Evolutionary conservation across 495 filamentous ascomycete species (phyloP), one percentile per base, ranked within the genome.

Genomic region (Tetracladium setigerum): DNA sequence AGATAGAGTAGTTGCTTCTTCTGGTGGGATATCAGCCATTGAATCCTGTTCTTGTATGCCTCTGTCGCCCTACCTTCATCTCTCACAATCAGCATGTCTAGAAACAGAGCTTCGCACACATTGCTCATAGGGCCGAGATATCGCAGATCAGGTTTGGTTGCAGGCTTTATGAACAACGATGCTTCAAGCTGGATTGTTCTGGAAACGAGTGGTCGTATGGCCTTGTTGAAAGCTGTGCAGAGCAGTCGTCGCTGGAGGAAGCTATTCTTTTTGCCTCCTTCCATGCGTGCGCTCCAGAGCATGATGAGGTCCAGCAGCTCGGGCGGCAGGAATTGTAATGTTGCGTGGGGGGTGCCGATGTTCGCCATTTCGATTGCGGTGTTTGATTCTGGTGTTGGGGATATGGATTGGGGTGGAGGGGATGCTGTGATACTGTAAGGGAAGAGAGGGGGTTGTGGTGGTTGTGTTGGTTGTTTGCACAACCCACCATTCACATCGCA

Each of bases 71-170:
- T 53, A 57, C 58, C 54, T 50, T 61, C 55, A 46, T 61, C 58
- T 24, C 55, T 38, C 4, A 61, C 47, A 35, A 61, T 44, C 55
- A 58, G 53, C 55, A 61, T 52, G 38, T 61, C 58, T 30, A 54
- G 33, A 38, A 53, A 58, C 7, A 61, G 30, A 10, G 58, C 47
- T 30, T 55, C 41, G 47, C 54, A 60, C 4, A 46, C 18, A 4
- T 30, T 19, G 11, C 56, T 47, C 7, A 53, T 34, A 2, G 30
- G 18, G 11, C 12, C 33, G 15, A 59, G 19, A 1, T 24, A 30
- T 33, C 18, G 38, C 4, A 47, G 5, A 42, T 41, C 32, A 1
- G 46, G 44, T 17, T 18, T 33, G n/a, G 38, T 35, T 11, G 30
- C 32, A 36, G 40, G 27, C 2, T 41, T 12, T 14, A 47, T 19